Evolutionary conservation across 2,329 filamentous ascomycete species (phyloP).

Genomic region (Paracorniculantispora psalliotae): DNA sequence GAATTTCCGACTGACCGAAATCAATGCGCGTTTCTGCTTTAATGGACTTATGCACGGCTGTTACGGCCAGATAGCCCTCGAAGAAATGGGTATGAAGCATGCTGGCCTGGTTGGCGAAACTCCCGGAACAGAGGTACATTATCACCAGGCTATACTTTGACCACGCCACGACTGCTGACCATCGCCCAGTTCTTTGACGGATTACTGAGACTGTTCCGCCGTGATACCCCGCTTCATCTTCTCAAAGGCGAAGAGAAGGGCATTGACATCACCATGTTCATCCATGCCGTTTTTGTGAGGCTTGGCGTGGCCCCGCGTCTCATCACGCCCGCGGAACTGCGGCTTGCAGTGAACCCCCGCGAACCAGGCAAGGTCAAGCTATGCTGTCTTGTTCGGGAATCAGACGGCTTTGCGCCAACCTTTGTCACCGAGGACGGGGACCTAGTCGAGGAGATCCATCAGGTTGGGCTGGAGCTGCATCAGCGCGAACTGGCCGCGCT

Average conservation of each 20-base stretch:
- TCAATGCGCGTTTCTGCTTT: constrained; percentile 37
- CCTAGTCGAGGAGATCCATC: constrained; percentile 29
- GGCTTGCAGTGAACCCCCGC: constrained; percentile 24
- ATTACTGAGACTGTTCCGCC: constrained; percentile 27
- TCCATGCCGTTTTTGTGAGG: constrained; percentile 23
- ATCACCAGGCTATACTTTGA: too few relatives aligned
- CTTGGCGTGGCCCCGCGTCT: constrained; percentile 28
- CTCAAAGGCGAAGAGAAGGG: constrained; percentile 34
- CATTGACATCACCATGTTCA: constrained; percentile 36
- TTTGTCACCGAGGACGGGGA: constrained; percentile 22
- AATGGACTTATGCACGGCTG: constrained; percentile 31
- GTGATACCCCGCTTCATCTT: constrained; percentile 28
- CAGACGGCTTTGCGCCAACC: too few relatives aligned
- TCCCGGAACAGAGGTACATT: constrained; percentile 20
- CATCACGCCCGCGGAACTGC: constrained; percentile 29
- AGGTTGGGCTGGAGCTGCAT: constrained; percentile 35
- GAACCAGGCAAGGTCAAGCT: constrained; percentile 24
- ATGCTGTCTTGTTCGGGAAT: constrained; percentile 21
- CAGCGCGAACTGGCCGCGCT: constrained; percentile 32
- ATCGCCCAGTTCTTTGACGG: constrained; percentile 30
- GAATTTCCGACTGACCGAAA: constrained; percentile 32
- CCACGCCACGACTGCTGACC: too few relatives aligned
- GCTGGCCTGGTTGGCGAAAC: constrained; percentile 22
- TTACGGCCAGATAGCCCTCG: constrained; percentile 27
- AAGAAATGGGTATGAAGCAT: constrained; percentile 14